Base-by-base conservation (phyloP, 139 green algal genomes). In the Zygnema circumcarinatum region DNA sequence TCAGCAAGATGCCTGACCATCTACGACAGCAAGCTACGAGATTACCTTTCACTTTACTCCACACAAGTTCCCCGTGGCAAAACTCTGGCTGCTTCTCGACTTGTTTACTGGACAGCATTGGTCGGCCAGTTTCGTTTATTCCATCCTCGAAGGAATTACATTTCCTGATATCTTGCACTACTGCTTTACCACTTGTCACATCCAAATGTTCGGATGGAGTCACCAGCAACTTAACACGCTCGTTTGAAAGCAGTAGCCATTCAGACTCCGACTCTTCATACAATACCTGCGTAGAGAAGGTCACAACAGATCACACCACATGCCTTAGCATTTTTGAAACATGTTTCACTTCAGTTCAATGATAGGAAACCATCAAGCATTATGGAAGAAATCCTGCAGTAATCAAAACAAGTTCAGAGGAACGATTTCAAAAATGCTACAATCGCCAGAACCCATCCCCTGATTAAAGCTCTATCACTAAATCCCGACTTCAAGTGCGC, bases 221-320 rank as follows among this genome's bases (percentile, higher is more conserved):
- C 76, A 83, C 3, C 47, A 81, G 40, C 52, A 83, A 16, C 76
- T 83, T 42, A 11, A 83, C 52, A 22, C 76, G 32, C 47, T 83
- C 76, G 41, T 81, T 52, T 38, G 76, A 42, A 11, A 83, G 76
- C 7, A 83, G 40, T 22, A 83, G 76, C 76, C 76, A 83, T 52
- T 83, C 76, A 52, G 7, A 79, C 52, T 83, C 76, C 22, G 42
- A 25, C 7, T 39, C 76, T 79, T 83, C 32, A 52, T 83, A 83
- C 32, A 81, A 42, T 25, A 83, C 76, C 76, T 83, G 69, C 7
- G 29, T 72, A 72, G n/a, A n/a, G n/a, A n/a, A n/a, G n/a, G n/a
- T n/a, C n/a, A n/a, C n/a, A n/a, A n/a, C n/a, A n/a, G n/a, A n/a
- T n/a, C n/a, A n/a, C n/a, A n/a, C n/a, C n/a, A n/a, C n/a, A n/a